A percentile compares a stretch with the other conserved stretches of the same genome.
These are phyloP conservation scores for Psilocybe sp. DNA, from an alignment of 768 basidiomycete genomes.

Conservation along the genomic window DNA sequence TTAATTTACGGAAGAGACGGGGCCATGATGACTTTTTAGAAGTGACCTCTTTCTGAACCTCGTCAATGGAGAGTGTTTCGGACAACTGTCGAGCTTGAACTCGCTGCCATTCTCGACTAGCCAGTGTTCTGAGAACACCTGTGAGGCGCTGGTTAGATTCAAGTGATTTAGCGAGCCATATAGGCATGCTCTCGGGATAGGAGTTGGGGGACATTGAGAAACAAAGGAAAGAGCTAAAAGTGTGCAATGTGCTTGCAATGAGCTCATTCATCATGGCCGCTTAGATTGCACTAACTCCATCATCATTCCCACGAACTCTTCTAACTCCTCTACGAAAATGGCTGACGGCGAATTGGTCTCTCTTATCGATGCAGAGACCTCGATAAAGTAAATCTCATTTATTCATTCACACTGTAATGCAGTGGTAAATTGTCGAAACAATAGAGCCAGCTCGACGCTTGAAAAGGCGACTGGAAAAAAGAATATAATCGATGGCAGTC, in stretches of 20 bases:
- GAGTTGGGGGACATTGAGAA: not conserved
- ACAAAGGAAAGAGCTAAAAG: too few species aligned
- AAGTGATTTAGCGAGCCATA: slow-evolving; percentile 28
- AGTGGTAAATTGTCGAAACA: slow-evolving; percentile 4
- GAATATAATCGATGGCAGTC: slow-evolving; percentile 62
- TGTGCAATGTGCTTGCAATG: not conserved
- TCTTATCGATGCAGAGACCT: slow-evolving; percentile 41
- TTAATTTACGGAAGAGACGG: not conserved
- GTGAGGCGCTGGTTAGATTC: slow-evolving; percentile 18
- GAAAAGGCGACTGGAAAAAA: slow-evolving; percentile 75
- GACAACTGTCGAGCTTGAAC: slow-evolving; percentile 26
- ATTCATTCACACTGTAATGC: not conserved
- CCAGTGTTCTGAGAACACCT: slow-evolving; percentile 30
- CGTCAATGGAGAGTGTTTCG: not conserved
- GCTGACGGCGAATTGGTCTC: slow-evolving; percentile 26
- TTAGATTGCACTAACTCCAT: not conserved
- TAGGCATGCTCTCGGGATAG: slow-evolving; percentile 16
- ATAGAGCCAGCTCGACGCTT: slow-evolving; percentile 77
- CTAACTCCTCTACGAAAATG: slow-evolving; percentile 14
- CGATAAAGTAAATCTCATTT: slow-evolving; percentile 48
- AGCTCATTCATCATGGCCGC: not conserved
- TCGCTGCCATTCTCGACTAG: slow-evolving; percentile 33
- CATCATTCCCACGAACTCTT: slow-evolving; percentile 6
- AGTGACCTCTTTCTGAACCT: too few species aligned
- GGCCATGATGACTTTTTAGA: too few species aligned